phyloP scores from a whole-genome alignment of 306 rosid genomes.

The Castanea mollissima region DNA sequence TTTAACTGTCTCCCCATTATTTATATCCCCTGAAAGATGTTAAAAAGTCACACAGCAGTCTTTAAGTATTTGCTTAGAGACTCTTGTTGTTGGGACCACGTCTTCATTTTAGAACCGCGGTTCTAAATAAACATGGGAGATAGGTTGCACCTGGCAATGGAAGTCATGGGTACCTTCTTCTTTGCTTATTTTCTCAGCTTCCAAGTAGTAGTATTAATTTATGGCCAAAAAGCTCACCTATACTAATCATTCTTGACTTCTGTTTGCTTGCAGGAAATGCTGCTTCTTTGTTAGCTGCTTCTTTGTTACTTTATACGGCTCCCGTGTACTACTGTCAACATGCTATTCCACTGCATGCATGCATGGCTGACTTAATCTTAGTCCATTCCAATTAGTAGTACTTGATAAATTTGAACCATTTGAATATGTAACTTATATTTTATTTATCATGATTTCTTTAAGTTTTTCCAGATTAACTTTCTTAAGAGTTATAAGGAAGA shows the following conservation, averaged over 20 bases:
- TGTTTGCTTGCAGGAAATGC: conserved; percentile 61
- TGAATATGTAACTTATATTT: neutral
- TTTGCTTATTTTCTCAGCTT: conserved; percentile 5
- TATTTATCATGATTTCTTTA: neutral
- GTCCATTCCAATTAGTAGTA: too few relatives aligned
- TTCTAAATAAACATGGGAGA: conserved; percentile 28
- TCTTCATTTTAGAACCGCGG: neutral
- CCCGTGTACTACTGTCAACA: conserved; percentile 51
- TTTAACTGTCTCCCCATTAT: neutral
- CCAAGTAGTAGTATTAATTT: neutral
- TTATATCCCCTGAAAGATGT: conserved; percentile 13
- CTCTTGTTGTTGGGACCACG: conserved; percentile 2
- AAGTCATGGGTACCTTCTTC: conserved; percentile 49
- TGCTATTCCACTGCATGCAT: neutral
- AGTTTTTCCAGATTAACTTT: conserved; percentile 48
- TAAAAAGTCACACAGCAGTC: conserved; percentile 2
- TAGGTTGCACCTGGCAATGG: conserved; percentile 46
- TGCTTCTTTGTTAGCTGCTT: conserved; percentile 24
- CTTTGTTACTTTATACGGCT: conserved; percentile 56
- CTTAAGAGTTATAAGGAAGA: conserved; percentile 65
- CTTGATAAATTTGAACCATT: too few relatives aligned
- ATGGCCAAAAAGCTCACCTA: neutral
- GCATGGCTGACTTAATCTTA: too few relatives aligned
- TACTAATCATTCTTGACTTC: neutral
- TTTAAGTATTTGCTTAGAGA: conserved; percentile 6